Evolutionary conservation across 495 filamentous ascomycete genomes (phyloP).

Genomic region (Cairneyella variabilis): DNA sequence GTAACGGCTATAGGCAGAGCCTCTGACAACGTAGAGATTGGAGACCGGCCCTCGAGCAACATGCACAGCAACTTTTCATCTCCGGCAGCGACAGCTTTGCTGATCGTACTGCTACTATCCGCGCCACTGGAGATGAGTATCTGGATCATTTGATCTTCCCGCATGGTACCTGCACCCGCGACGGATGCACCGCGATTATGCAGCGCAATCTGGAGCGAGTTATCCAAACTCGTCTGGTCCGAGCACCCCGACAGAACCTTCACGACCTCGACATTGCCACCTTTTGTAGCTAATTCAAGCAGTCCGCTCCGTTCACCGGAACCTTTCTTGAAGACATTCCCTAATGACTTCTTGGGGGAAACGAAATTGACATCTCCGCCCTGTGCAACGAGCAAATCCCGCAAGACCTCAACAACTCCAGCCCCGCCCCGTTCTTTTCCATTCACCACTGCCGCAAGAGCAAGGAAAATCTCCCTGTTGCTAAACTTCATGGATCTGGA

Average conservation of each 20-base stretch:
- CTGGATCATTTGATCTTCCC: slow-evolving; percentile 13
- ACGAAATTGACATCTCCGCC: slow-evolving; percentile 17
- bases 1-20: slow-evolving; percentile 9
- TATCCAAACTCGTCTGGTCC: slow-evolving; percentile 7
- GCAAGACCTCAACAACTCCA: slow-evolving; percentile 18
- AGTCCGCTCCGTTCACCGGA: slow-evolving; percentile 18
- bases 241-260: slow-evolving; percentile 13
- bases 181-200: slow-evolving; percentile 4
- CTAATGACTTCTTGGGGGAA: slow-evolving; percentile 14
- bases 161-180: slow-evolving; percentile 1
- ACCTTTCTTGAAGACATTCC: slow-evolving; percentile 7
- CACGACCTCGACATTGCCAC: slow-evolving; percentile 18
- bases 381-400: neutral
- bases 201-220: slow-evolving; percentile 12
- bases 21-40: slow-evolving; percentile 7
- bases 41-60: slow-evolving; percentile 11
- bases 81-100: slow-evolving; percentile 7
- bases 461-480: slow-evolving; percentile 14
- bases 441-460: slow-evolving; percentile 13
- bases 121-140: slow-evolving; percentile 16
- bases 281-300: slow-evolving; percentile 10
- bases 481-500: slow-evolving; percentile 15
- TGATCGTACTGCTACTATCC: slow-evolving; percentile 8
- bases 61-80: slow-evolving; percentile 11
- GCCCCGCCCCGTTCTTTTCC: slow-evolving; percentile 12